These are phyloP conservation scores for Fusarium lyarnte DNA, from an alignment of 2,329 filamentous ascomycete species.

Conservation along the genomic window DNA sequence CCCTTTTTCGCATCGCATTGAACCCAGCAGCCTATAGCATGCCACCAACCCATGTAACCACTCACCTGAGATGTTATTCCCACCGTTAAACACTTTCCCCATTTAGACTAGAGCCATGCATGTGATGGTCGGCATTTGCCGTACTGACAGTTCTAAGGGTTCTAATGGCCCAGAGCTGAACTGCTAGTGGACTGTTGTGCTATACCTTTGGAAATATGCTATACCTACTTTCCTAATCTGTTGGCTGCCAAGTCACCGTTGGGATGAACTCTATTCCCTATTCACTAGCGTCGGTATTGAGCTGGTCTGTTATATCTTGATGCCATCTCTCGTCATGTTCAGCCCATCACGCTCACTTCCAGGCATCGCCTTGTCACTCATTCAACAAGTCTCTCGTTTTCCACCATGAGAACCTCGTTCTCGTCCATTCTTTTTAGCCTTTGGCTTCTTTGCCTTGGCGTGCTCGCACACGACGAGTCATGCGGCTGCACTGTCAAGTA, in stretches of 20 bases:
- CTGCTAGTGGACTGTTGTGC: background rate
- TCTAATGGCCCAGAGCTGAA: background rate
- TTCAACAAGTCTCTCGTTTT: background rate
- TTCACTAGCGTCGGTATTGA: background rate
- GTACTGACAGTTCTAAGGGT: conserved; percentile 5
- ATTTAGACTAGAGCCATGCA: conserved; percentile 1
- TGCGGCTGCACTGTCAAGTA: conserved; percentile 19
- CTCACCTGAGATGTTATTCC: conserved; percentile 19
- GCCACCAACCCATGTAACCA: background rate
- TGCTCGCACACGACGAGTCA: background rate
- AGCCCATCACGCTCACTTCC: background rate
- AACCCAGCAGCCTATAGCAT: background rate
- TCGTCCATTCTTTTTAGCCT: conserved; percentile 25
- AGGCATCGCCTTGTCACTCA: conserved; percentile 12
- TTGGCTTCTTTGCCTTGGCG: background rate
- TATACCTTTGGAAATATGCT: background rate
- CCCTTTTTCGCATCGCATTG: background rate
- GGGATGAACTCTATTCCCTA: conserved; percentile 1
- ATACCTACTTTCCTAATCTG: conserved; percentile 9
- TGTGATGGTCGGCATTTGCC: conserved; percentile 1
- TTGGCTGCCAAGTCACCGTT: conserved; percentile 14
- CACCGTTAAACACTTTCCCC: conserved; percentile 9
- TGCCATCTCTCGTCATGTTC: background rate
- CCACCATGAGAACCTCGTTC: conserved; percentile 15
- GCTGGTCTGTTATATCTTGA: background rate